These are phyloP conservation scores for Tulasnella sp. DNA, from an alignment of 768 basidiomycete genomes.

Conservation along the genomic window DNA sequence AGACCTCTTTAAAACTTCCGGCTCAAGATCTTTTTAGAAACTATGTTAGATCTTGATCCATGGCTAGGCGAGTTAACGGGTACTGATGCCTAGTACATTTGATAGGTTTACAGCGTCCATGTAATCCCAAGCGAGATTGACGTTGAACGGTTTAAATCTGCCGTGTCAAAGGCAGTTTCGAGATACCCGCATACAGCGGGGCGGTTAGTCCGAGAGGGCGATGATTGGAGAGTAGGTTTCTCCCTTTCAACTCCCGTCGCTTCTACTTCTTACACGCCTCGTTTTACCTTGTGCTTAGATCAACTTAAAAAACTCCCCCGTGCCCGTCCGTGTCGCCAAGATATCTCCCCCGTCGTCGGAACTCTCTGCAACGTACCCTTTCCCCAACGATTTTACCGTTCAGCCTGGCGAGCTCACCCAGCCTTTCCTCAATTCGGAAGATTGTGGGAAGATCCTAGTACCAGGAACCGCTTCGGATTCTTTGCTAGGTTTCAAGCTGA, in stretches of 20 bases:
- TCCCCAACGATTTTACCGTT: background rate
- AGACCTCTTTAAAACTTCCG: background rate
- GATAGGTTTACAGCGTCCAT: background rate
- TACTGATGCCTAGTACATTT: background rate
- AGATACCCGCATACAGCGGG: slow-evolving; percentile 1
- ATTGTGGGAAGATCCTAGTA: background rate
- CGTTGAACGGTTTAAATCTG: background rate
- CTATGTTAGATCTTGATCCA: background rate
- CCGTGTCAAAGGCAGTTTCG: background rate
- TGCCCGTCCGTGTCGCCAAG: slow-evolving; percentile 3
- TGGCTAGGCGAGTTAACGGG: background rate
- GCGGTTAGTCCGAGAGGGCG: background rate
- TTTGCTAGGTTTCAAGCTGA: slow-evolving; percentile 7
- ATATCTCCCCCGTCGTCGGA: background rate
- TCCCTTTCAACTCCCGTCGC: no score
- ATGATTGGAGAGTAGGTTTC: background rate
- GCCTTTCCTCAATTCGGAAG: background rate
- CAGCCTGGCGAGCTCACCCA: background rate
- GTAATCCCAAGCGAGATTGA: background rate
- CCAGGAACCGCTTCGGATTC: slow-evolving; percentile 1
- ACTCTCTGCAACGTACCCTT: background rate
- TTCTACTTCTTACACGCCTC: background rate
- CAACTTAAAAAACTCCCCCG: background rate
- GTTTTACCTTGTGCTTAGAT: background rate
- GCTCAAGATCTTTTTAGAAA: background rate